Conservation (phyloP, 768 basidiomycete genomes). For the Psilocybe cyanescens region DNA sequence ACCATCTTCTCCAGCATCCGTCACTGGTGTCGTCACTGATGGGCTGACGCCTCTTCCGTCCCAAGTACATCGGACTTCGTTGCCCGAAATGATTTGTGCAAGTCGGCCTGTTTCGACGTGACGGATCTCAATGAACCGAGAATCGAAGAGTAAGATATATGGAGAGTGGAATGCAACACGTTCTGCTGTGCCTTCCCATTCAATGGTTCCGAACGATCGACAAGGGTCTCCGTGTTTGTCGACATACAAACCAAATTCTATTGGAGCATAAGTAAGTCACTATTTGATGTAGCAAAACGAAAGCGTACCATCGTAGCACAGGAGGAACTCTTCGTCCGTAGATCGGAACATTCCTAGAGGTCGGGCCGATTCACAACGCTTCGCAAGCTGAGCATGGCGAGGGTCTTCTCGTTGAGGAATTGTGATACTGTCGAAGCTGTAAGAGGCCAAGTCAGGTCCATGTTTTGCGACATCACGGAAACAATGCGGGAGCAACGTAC, state of each 20-base stretch:
- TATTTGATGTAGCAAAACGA: not conserved
- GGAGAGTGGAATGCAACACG: conserved; percentile 90
- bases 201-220: conserved; percentile 74
- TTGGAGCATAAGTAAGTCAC: conserved; percentile 6
- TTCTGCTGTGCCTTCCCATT: conserved; percentile 95
- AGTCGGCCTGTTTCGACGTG: conserved; percentile 83
- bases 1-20: conserved; percentile 57
- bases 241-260: conserved; percentile 94
- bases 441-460: not conserved
- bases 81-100: conserved; percentile 84
- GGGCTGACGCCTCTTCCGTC: conserved; percentile 69
- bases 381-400: conserved; percentile 71
- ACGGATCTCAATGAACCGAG: conserved; percentile 91
- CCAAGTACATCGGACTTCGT: conserved; percentile 88
- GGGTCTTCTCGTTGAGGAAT: conserved; percentile 81
- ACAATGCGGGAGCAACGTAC: conserved; percentile 45
- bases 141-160: conserved; percentile 88
- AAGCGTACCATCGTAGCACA: conserved; percentile 91
- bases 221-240: conserved; percentile 92
- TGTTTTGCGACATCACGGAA: not conserved
- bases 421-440: conserved; percentile 84
- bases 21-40: conserved; percentile 69
- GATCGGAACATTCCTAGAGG: conserved; percentile 96
- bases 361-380: conserved; percentile 83
- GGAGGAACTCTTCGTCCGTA: conserved; percentile 88